Percentiles rank a stretch among this genome's conserved stretches.
Evolutionary conservation across 352 stramenopile species (phyloP).

Genomic region (Pythium inflatum): DNA sequence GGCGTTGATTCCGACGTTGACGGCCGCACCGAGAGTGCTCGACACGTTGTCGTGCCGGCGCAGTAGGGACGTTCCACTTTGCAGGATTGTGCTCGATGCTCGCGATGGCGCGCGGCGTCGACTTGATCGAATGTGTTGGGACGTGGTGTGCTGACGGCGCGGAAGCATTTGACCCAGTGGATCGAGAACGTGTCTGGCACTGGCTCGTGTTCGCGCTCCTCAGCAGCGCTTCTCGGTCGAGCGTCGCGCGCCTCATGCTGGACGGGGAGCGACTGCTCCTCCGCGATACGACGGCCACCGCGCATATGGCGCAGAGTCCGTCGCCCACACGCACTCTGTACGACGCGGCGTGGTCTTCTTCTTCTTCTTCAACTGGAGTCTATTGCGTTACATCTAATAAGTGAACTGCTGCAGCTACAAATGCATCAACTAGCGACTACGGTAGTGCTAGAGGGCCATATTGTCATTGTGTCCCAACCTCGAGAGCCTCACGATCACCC

Average conservation of each 20-base stretch:
- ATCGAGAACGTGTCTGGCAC: background rate
- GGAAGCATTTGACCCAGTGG: background rate
- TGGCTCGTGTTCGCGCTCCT: constrained; percentile 1
- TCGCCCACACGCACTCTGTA: background rate
- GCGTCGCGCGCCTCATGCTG: background rate
- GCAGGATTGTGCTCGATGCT: background rate
- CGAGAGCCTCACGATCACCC: background rate
- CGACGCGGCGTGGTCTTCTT: background rate
- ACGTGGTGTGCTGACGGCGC: background rate
- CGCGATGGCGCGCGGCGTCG: background rate
- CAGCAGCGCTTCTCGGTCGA: background rate
- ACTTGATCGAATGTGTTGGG: background rate
- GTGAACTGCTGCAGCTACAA: no score
- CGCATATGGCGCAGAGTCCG: background rate
- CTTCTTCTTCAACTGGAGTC: no score
- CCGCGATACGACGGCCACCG: background rate
- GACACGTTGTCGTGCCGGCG: background rate
- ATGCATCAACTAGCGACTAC: no score
- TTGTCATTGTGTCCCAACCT: background rate
- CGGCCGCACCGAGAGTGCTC: background rate
- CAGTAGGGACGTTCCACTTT: constrained; percentile 5
- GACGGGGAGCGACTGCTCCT: background rate
- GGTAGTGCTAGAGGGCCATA: no score
- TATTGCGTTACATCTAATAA: no score
- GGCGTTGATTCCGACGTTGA: background rate